phyloP scores from a whole-genome alignment of 768 basidiomycete species.

The Collybiopsis confluens region DNA sequence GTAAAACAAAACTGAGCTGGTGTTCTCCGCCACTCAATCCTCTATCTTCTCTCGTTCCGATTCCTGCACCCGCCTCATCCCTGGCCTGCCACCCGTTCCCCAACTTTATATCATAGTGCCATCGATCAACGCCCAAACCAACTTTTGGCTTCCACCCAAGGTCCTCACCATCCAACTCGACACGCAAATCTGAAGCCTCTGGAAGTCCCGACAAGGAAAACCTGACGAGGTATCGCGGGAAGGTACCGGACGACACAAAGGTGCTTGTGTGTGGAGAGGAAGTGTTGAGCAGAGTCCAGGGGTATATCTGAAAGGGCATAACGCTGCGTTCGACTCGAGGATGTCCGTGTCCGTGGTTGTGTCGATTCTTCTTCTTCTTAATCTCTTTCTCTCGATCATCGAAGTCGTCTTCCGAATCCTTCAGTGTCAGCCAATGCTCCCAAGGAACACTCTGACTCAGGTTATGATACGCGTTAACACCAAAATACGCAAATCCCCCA shows the following conservation, averaged over 20 bases:
- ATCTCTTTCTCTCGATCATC: no score
- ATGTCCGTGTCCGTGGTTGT: background rate
- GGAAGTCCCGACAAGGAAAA: constrained; percentile 77
- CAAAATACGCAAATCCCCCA: constrained; percentile 70
- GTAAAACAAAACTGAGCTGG: constrained; percentile 52
- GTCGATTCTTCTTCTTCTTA: constrained; percentile 22
- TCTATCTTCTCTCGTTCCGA: no score
- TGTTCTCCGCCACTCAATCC: constrained; percentile 49
- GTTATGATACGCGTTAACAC: constrained; percentile 56
- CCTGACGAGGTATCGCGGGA: constrained; percentile 54
- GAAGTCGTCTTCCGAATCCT: no score
- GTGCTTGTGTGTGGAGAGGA: constrained; percentile 52
- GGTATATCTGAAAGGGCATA: constrained; percentile 73
- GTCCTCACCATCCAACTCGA: constrained; percentile 58
- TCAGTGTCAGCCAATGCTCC: constrained; percentile 58
- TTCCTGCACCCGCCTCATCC: no score
- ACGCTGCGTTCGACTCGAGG: constrained; percentile 59
- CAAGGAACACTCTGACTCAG: constrained; percentile 47
- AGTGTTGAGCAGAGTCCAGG: constrained; percentile 70
- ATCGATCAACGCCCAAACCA: constrained; percentile 64
- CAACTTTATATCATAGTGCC: constrained; percentile 65
- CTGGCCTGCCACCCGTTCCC: constrained; percentile 40
- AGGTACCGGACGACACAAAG: constrained; percentile 63
- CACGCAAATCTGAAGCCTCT: constrained; percentile 41
- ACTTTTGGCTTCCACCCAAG: constrained; percentile 54